phyloP scores from a whole-genome alignment of 352 stramenopile genomes.

The Phytophthora crassamura region DNA sequence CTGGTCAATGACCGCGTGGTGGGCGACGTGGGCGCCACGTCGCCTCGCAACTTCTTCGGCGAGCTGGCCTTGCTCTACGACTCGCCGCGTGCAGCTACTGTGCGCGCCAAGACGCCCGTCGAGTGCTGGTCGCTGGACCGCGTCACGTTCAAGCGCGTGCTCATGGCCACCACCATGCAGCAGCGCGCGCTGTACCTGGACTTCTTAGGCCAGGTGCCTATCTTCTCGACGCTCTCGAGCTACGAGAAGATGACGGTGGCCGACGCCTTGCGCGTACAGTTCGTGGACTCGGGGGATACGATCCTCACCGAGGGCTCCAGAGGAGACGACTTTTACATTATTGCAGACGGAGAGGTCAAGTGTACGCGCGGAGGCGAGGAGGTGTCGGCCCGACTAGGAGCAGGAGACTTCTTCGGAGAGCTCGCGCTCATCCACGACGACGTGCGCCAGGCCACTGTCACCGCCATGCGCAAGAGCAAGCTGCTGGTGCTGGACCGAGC shows the following conservation, averaged over 20 bases:
- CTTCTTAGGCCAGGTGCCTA: constrained; percentile 72
- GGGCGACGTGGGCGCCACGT: constrained; percentile 64
- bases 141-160: constrained; percentile 72
- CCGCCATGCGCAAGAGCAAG: constrained; percentile 77
- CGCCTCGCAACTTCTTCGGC: constrained; percentile 84
- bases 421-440: constrained; percentile 92
- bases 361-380: constrained; percentile 68
- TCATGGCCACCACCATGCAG: constrained; percentile 76
- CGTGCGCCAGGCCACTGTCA: constrained; percentile 90
- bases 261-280: constrained; percentile 67
- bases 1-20: constrained; percentile 65
- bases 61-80: constrained; percentile 96
- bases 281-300: constrained; percentile 46
- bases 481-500: constrained; percentile 89
- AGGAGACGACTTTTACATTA: constrained; percentile 87
- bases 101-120: constrained; percentile 65
- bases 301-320: constrained; percentile 63
- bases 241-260: constrained; percentile 82
- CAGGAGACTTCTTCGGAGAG: constrained; percentile 77
- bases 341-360: constrained; percentile 71
- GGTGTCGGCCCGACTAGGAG: constrained; percentile 61
- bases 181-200: constrained; percentile 64
- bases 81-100: constrained; percentile 87
- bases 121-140: constrained; percentile 91
- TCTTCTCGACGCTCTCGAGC: constrained; percentile 74